These are phyloP conservation scores for Venturia oleaginea DNA, from an alignment of 2,329 filamentous ascomycete species.

Conservation along the genomic window DNA sequence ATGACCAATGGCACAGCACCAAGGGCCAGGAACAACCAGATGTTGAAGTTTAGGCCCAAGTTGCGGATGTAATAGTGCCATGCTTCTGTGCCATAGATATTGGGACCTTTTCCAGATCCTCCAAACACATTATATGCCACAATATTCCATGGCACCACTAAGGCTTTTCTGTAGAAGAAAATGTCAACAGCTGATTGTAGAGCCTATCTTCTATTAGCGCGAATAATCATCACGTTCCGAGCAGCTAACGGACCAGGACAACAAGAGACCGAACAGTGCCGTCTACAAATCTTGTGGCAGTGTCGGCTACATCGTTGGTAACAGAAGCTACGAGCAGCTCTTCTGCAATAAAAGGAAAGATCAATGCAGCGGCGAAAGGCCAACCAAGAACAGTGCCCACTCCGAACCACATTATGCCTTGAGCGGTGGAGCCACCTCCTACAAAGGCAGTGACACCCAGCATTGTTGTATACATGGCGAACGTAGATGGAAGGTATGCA, in stretches of 20 bases:
- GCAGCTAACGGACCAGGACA: conserved; percentile 53
- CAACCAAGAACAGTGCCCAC: conserved; percentile 79
- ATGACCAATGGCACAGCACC: conserved; percentile 64
- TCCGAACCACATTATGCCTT: conserved; percentile 86
- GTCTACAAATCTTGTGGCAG: conserved; percentile 53
- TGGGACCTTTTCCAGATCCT: conserved; percentile 64
- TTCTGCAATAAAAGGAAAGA: conserved; percentile 71
- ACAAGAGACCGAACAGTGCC: conserved; percentile 58
- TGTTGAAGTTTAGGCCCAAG: conserved; percentile 84
- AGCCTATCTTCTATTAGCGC: conserved; percentile 29
- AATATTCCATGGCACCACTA: conserved; percentile 81
- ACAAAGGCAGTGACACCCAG: conserved; percentile 82
- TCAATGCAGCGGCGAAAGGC: conserved; percentile 83
- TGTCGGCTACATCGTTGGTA: conserved; percentile 50
- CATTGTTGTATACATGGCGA: conserved; percentile 91
- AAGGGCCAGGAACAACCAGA: conserved; percentile 81
- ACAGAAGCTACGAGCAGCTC: conserved; percentile 52
- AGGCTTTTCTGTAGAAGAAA: conserved; percentile 74
- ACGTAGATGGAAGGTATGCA: conserved; percentile 84
- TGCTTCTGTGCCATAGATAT: conserved; percentile 91
- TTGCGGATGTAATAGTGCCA: conserved; percentile 97
- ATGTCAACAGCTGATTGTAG: conserved; percentile 64
- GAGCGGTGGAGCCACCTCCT: conserved; percentile 68
- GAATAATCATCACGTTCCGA: neutral
- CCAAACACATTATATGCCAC: conserved; percentile 93